Conservation (phyloP, 140 eudicot species). For the Oenanthe javanica region DNA sequence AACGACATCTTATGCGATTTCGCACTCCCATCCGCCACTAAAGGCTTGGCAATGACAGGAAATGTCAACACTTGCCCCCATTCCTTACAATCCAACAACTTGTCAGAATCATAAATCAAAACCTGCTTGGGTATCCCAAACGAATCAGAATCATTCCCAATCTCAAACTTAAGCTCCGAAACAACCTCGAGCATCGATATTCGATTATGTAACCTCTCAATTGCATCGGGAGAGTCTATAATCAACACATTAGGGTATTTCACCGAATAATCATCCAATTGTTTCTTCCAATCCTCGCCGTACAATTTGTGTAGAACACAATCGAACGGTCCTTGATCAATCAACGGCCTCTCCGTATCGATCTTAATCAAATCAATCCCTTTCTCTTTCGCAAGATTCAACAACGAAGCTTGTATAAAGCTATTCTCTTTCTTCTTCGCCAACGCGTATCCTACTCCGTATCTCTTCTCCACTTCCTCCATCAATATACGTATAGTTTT, state of each 20-base stretch:
- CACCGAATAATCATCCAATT: constrained; percentile 26
- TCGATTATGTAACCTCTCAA: constrained; percentile 47
- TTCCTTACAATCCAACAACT: constrained; percentile 10
- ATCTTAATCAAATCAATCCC: constrained; percentile 55
- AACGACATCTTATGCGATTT: constrained; percentile 62
- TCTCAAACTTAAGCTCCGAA: constrained; percentile 19
- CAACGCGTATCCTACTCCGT: constrained; percentile 60
- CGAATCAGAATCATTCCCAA: constrained; percentile 18
- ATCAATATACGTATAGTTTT: constrained; percentile 5
- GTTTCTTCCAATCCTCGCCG: constrained; percentile 50
- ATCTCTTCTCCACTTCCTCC: constrained; percentile 32
- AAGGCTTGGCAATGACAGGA: constrained; percentile 69
- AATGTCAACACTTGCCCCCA: constrained; percentile 39
- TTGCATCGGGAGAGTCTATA: constrained; percentile 46
- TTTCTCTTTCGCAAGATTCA: constrained; percentile 30
- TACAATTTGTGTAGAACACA: constrained; percentile 56
- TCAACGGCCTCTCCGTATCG: constrained; percentile 35
- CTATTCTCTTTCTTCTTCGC: constrained; percentile 54
- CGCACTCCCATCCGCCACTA: constrained; percentile 62
- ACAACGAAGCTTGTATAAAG: constrained; percentile 38
- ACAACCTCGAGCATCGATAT: constrained; percentile 56
- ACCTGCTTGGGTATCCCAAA: constrained; percentile 64
- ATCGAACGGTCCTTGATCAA: constrained; percentile 70
- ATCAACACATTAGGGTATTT: constrained; percentile 32
- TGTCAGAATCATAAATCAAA: constrained; percentile 34